A percentile compares a stretch with the other conserved stretches of the same genome.
These are phyloP conservation scores for Tanacetum coccineum DNA, from an alignment of 129 eudicot genomes.

Conservation along the genomic window DNA sequence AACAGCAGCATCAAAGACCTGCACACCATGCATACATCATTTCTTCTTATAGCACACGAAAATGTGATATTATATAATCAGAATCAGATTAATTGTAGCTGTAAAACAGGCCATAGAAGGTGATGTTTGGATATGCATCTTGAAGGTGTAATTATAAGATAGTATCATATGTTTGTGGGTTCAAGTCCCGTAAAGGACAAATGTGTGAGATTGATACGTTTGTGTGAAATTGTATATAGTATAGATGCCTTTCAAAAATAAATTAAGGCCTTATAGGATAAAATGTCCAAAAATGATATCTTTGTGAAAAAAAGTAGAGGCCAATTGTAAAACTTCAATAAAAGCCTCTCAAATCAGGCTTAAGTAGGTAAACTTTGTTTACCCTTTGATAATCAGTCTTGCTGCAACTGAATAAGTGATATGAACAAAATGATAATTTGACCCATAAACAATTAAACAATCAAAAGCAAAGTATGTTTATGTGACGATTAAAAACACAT, in stretches of 20 bases:
- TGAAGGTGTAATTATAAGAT: background rate
- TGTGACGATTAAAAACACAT: background rate
- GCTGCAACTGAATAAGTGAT: background rate
- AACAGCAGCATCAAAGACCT: conserved; percentile 87
- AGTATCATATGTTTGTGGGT: no score
- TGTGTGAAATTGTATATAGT: no score
- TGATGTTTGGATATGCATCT: background rate
- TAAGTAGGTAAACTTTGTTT: background rate
- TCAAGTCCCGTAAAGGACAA: no score
- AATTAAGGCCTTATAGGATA: no score
- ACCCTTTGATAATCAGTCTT: background rate
- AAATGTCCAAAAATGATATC: no score
- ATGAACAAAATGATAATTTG: conserved; percentile 1
- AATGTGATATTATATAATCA: no score
- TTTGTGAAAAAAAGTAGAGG: background rate
- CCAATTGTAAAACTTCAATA: background rate
- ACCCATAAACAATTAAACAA: background rate
- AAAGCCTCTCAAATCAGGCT: background rate
- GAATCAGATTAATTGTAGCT: no score
- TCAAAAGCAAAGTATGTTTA: background rate
- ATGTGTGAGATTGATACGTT: no score
- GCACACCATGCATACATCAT: conserved; percentile 4
- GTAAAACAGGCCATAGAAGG: background rate
- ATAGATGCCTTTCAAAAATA: no score
- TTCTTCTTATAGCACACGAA: no score